Evolutionary conservation across 1,284 basidiomycete species (phyloP), one percentile per base, ranked within the genome.

Genomic region (Rhodotorula sp.): DNA sequence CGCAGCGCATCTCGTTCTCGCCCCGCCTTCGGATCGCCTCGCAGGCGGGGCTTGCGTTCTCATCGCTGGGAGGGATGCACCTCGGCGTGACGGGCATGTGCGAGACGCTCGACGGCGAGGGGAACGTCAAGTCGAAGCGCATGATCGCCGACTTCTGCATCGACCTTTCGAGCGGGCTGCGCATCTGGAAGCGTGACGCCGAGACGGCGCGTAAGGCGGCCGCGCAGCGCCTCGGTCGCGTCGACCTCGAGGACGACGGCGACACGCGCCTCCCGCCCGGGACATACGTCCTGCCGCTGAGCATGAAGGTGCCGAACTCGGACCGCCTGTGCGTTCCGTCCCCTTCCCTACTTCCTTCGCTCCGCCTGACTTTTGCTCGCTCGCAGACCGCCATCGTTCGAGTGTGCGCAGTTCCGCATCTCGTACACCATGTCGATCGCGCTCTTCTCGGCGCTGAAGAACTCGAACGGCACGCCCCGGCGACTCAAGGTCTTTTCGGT

Each of bases 101-200:
- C 55, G 76, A 79, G 58, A 70, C 75, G 27, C 73, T 78, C 59
- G 76, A 76, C 59, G 51, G 66, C 19, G 76, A 78, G 22, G 77
- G 78, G 21, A 58, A 53, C 37, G 72, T 77, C 61, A 76, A 72
- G 72, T 73, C 69, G 13, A 76, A 79, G 73, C 69, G 80, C 27
- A 78, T 80, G 70, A 78, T 80, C 39, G 80, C 79, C 46, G 80
- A 80, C 69, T 80, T 80, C 65, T 78, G 77, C 57, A 80, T 78
- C 70, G 79, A 80, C 71, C 64, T 80, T 17, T 73, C 77, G 44
- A 77, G 75, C 61, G 80, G 80, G 8, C 61, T 80, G 22, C 70
- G 74, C 48, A 78, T 79, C 54, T 80, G 80, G 80, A 79, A 79
- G 62, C 69, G 77, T n/a, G 80, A 80, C 61, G 80, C 78, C n/a